phyloP scores from a whole-genome alignment of 225 moss, liverwort and hornwort genomes.

The Marchantia paleacea region DNA sequence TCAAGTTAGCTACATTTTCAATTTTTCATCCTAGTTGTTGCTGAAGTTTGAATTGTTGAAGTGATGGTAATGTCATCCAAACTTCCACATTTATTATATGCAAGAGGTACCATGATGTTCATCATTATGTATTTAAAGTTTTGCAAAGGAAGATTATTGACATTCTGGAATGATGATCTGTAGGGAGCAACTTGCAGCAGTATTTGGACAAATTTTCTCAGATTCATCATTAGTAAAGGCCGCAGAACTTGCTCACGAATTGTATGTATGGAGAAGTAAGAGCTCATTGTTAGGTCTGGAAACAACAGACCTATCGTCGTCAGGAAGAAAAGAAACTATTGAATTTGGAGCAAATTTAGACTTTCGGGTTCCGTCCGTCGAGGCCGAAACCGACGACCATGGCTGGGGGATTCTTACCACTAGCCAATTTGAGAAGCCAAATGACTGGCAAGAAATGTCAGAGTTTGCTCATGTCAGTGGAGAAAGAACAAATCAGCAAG shows the following conservation, averaged over 20 bases:
- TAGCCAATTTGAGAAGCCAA: constrained; percentile 27
- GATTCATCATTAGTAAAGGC: constrained; percentile 59
- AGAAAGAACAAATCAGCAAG: neutral
- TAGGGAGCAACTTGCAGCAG: constrained; percentile 67
- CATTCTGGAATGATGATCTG: neutral
- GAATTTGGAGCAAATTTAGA: constrained; percentile 78
- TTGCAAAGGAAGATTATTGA: neutral
- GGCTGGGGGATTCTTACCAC: constrained; percentile 50
- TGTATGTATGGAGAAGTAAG: constrained; percentile 50
- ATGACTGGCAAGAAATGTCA: constrained; percentile 13
- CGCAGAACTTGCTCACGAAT: constrained; percentile 60
- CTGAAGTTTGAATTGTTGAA: too few species aligned
- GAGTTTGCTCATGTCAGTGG: constrained; percentile 10
- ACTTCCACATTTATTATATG: too few species aligned
- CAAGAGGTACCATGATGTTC: too few species aligned
- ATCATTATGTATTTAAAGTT: too few species aligned
- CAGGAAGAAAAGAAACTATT: constrained; percentile 27
- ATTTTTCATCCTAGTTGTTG: too few species aligned
- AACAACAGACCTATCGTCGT: constrained; percentile 14
- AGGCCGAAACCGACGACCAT: constrained; percentile 52
- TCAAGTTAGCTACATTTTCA: too few species aligned
- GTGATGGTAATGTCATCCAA: too few species aligned
- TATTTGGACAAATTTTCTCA: constrained; percentile 66
- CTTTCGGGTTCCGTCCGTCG: constrained; percentile 61
- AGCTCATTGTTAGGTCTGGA: constrained; percentile 1